Base-by-base conservation (phyloP, 2,329 filamentous ascomycete genomes). In the Hypoxylon rubiginosum region DNA sequence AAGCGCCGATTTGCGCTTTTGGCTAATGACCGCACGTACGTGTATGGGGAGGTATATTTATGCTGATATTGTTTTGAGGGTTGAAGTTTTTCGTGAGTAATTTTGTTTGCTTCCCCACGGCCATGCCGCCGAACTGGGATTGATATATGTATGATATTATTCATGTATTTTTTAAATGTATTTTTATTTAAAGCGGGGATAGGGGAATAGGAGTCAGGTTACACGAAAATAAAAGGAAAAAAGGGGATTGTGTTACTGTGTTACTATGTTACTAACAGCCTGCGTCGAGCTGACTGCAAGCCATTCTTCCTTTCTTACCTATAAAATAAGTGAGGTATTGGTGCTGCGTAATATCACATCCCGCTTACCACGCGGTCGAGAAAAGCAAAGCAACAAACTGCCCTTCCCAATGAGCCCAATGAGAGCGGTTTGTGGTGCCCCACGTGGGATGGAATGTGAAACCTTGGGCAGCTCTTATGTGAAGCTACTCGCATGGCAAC, bases 361-460 rank as follows among this genome's bases (percentile, higher is more conserved):
- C 49, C 21, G n/a, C 34, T 43, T 11, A 36, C 19, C 39, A 68
- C 55, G 41, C 62, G 56, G 41, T 50, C 48, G 48, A 53, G 51
- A 52, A 17, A 36, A 28, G 15, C 15, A 55, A 34, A 28, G 15
- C 10, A 55, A 34, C 49, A 17, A 41, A 45, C 48, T 17, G 15
- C 21, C 10, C 19, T 52, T n/a, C 28, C 64, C 60, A 64, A 67
- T 69, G 24, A 58, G 52, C 28, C 64, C 63, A 67, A 67, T 69
- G 24, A 58, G 52, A 62, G 13, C 45, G 19, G 26, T 32, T 21
- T 50, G 51, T 48, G 34, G 28, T 13, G 46, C 61, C 46, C 67
- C 67, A 67, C 64, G 67, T 69, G 67, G 64, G 52, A 24, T 39
- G 39, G 54, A 34, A 64, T 32, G 54, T 56, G 60, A 43, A 62